Evolutionary conservation across 352 stramenopile genomes (phyloP).

Genomic region (Globisporangium carolinianum): DNA sequence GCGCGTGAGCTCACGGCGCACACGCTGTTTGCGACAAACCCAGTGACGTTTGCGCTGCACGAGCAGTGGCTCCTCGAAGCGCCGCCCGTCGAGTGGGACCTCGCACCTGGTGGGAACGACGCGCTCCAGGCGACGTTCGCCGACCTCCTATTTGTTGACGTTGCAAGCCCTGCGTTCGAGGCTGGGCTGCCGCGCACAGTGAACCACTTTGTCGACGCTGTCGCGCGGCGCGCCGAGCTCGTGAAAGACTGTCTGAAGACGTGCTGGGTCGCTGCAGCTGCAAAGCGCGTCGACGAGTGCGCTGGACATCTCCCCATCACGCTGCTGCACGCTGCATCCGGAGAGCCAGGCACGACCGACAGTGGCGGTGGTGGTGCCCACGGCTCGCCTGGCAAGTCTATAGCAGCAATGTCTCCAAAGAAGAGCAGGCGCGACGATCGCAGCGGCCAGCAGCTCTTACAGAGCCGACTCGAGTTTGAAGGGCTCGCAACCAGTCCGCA

Average conservation of each 20-base stretch:
- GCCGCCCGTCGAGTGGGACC: constrained; percentile 65
- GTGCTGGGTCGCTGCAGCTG: constrained; percentile 71
- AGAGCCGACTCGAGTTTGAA: constrained; percentile 50
- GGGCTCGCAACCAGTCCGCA: constrained; percentile 12
- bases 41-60: constrained; percentile 82
- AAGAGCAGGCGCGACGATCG: constrained; percentile 11
- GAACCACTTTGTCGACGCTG: constrained; percentile 80
- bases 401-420: constrained; percentile 10
- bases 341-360: no score
- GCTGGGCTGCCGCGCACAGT: constrained; percentile 68
- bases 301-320: constrained; percentile 29
- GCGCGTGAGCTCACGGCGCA: constrained; percentile 38
- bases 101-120: constrained; percentile 25
- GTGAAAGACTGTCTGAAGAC: constrained; percentile 83
- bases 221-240: constrained; percentile 68
- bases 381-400: constrained; percentile 1
- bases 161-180: constrained; percentile 58
- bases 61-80: constrained; percentile 82
- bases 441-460: constrained; percentile 29
- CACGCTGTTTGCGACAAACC: constrained; percentile 64
- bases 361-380: background rate
- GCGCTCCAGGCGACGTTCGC: constrained; percentile 35
- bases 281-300: constrained; percentile 67
- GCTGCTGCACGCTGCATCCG: background rate
- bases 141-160: constrained; percentile 79